Evolutionary conservation across 495 filamentous ascomycete genomes (phyloP), one percentile per base, ranked within the genome.

Genomic region (Penicillium egyptiacum): DNA sequence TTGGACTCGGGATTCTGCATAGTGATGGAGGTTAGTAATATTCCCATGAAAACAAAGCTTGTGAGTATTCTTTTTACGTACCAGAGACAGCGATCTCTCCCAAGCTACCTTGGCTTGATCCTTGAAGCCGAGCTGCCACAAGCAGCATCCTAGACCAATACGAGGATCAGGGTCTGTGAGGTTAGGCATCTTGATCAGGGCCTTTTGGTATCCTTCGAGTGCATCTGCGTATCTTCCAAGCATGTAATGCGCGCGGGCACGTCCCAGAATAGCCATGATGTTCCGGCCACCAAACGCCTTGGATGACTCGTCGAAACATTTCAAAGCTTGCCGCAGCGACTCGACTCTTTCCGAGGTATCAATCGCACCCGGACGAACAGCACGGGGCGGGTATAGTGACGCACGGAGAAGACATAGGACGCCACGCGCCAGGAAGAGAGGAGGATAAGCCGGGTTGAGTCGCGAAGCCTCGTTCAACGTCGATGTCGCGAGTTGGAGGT

Each of bases 151-250:
- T 61, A 98, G 87, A 44, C 94, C 94, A 59, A 98, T 91, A 50
- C 94, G 80, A 61, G 94, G 95, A 70, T 98, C 94, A 4, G 94
- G 94, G 64, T 98, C 95, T n/a, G 86, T 83, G 51, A 98, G 76
- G 55, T 90, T 86, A 11, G 94, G 94, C 78, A 90, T 88, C 71
- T 88, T 89, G 62, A 82, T 73, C 17, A 98, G 75, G 1, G 88
- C 92, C 49, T 89, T 88, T 70, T 98, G 94, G 65, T 98, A 98
- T 16, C 80, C 77, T 55, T 88, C 83, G 40, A 98, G 69, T 14
- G 95, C 86, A 40, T 96, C 91, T 5, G 86, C 79, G 65, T 88
- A 95, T 69, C 86, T 86, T 35, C 89, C 90, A 35, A 95, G 79
- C 25, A 91, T 88, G 68, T 89, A 98, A 45, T 90, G 78, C 8